Conservation (phyloP, 768 basidiomycete genomes). For the Boletus vermiculosoides region DNA sequence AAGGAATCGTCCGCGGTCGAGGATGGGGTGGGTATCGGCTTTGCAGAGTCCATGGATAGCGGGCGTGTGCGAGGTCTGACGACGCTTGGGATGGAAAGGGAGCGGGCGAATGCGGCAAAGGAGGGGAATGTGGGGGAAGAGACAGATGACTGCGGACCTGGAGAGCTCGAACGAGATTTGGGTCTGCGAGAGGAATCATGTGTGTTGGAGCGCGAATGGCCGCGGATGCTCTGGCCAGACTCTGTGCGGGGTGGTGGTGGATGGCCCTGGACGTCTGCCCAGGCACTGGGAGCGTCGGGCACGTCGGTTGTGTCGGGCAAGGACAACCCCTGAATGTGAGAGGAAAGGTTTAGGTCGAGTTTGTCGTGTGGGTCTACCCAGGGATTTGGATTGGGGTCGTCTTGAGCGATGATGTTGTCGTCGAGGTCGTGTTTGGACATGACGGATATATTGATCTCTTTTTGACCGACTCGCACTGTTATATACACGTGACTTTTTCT, state of each 20-base stretch:
- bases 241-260: background rate
- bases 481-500: no score
- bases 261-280: background rate
- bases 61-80: constrained; percentile 23
- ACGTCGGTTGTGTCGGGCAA: no score
- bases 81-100: constrained; percentile 52
- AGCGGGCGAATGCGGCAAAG: constrained; percentile 58
- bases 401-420: no score
- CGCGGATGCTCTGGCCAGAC: background rate
- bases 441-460: no score
- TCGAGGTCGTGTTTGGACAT: no score
- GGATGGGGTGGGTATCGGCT: constrained; percentile 2
- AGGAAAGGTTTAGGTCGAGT: no score
- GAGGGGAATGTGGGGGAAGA: constrained; percentile 1
- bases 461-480: no score
- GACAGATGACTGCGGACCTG: background rate
- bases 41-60: constrained; percentile 7
- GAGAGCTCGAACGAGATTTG: background rate
- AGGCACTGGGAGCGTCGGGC: background rate
- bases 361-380: background rate
- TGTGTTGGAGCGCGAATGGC: background rate
- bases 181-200: background rate
- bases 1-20: background rate
- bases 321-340: no score
- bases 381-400: background rate